phyloP scores from a whole-genome alignment of 345 rosid genomes.

The Alliaria petiolata region DNA sequence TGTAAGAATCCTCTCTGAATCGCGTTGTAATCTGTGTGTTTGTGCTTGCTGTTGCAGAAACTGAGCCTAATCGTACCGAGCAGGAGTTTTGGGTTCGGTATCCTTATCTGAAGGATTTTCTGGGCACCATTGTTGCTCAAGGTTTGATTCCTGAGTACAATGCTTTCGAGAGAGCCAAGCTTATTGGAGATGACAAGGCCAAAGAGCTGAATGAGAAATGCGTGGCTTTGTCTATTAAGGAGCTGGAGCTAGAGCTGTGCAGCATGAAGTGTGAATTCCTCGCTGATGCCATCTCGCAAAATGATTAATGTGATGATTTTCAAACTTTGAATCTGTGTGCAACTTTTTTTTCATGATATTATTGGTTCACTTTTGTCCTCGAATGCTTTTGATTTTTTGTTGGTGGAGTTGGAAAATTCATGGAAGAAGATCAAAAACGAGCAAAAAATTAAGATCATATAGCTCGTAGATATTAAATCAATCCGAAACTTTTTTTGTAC shows the following conservation, averaged over 20 bases:
- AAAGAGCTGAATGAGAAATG: slow-evolving; percentile 7
- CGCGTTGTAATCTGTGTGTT: not conserved
- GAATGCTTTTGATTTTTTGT: not conserved
- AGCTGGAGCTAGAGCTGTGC: not conserved
- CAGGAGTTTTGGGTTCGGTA: slow-evolving; percentile 14
- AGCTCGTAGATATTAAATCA: not conserved
- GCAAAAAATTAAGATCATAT: not conserved
- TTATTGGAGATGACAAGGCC: slow-evolving; percentile 15
- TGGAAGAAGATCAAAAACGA: not conserved
- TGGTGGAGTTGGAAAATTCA: not conserved
- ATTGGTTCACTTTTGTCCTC: not conserved
- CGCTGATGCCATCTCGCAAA: not conserved
- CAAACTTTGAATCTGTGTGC: not conserved
- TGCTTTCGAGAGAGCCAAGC: not conserved
- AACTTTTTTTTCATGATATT: not conserved
- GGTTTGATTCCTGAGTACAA: not conserved
- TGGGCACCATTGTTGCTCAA: not conserved
- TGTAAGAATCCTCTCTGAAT: too few relatives aligned
- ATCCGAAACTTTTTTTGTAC: not conserved
- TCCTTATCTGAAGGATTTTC: not conserved
- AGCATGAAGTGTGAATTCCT: not conserved
- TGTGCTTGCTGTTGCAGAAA: not conserved
- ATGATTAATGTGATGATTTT: not conserved
- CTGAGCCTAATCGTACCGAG: not conserved
- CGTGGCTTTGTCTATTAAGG: not conserved